Base-by-base conservation (phyloP, 1,139 yeast genomes). In the Diutina scorzettiae region DNA sequence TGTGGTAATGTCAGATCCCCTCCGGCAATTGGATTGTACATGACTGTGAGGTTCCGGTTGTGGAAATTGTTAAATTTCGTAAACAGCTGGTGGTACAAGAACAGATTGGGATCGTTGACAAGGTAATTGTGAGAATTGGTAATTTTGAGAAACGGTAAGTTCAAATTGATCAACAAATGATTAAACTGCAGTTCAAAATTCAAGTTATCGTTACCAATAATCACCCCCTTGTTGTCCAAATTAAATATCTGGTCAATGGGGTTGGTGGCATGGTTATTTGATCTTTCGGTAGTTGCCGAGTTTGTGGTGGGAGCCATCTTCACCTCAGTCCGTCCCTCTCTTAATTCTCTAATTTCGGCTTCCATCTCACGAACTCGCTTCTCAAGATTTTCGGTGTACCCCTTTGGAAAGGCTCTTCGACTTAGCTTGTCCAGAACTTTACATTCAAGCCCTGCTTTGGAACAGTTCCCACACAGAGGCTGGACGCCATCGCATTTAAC, bases 341-440 rank as follows among this genome's bases (percentile, higher is more conserved):
- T 27, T 11, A 27, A 27, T 5, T 27, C 30, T 2, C 36, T 23
- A 18, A 23, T 12, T 41, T 52, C 53, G 11, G 49, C 46, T 42
- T 81, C 87, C 43, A 81, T 58, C 23, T 69, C 69, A 37, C 74
- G 69, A 33, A 82, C 64, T 51, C 74, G 76, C 43, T 66, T 69
- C 53, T 82, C 93, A 47, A 82, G 60, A 52, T 77, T 77, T 56
- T 80, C 85, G 0, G 93, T 82, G 52, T 82, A 81, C 0, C 87
- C 86, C 52, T 78, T 77, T 2, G 87, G 86, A 47, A 79, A 78
- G 1, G 86, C 82, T 46, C 86, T 64, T 55, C 93, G 65, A 0
- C 86, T 77, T 30, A 81, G 57, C 53, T 79, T 80, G 57, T 81
- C 89, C 47, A 82, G 74, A 5, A 83, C 81, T 41, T 76, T 71